These are phyloP conservation scores for Crithidia bombi DNA, from an alignment of 208 protist genomes.

Conservation along the genomic window DNA sequence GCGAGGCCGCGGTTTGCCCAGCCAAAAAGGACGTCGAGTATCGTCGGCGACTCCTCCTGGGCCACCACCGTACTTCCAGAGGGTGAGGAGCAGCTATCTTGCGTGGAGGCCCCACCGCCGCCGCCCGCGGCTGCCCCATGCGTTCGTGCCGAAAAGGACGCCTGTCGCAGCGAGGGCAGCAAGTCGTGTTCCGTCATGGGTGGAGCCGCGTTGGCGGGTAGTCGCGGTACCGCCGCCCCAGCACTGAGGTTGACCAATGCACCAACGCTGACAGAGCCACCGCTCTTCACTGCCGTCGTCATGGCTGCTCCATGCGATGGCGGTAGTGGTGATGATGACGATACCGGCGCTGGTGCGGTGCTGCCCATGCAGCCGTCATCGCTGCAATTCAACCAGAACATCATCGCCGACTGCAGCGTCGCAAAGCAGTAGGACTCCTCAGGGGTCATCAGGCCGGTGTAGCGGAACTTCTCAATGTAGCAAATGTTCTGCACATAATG, in stretches of 20 bases:
- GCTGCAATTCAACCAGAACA: constrained; percentile 71
- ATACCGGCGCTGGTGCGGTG: background rate
- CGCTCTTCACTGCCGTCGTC: background rate
- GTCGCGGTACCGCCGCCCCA: background rate
- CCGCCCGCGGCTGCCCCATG: background rate
- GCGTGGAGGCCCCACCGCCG: background rate
- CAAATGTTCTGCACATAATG: constrained; percentile 75
- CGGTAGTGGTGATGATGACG: background rate
- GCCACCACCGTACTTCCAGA: background rate
- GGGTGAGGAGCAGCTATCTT: background rate
- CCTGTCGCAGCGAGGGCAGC: constrained; percentile 54
- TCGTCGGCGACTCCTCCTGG: constrained; percentile 25
- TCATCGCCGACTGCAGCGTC: constrained; percentile 55
- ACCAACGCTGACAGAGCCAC: background rate
- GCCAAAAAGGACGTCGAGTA: constrained; percentile 40
- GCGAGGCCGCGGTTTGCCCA: constrained; percentile 34
- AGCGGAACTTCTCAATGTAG: constrained; percentile 74
- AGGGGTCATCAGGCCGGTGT: constrained; percentile 32
- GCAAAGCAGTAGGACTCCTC: constrained; percentile 85
- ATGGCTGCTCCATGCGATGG: background rate
- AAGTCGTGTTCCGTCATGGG: constrained; percentile 44
- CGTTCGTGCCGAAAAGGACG: constrained; percentile 22
- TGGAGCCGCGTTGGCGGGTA: background rate
- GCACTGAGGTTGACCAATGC: background rate
- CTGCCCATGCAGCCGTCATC: constrained; percentile 36